Conservation (phyloP, 192 early-diverging fungal species). For the Chytriomyces confervae region DNA sequence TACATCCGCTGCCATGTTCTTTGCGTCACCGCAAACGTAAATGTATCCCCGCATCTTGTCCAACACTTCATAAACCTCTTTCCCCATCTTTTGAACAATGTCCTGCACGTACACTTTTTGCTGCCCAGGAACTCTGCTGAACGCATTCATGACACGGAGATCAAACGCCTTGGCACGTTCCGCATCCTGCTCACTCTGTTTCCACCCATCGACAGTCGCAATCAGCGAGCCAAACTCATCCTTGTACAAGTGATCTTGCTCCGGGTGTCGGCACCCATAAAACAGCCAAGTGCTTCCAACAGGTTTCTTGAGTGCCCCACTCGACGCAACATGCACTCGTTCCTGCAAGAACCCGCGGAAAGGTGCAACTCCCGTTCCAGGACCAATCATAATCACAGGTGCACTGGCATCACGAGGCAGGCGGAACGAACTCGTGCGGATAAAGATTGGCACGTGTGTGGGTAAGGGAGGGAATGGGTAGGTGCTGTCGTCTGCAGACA, state of each 20-base stretch:
- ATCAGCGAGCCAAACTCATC: constrained; percentile 78
- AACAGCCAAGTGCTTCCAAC: constrained; percentile 90
- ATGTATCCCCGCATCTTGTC: constrained; percentile 54
- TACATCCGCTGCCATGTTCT: constrained; percentile 95
- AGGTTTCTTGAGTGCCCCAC: constrained; percentile 57
- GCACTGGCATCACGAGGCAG: constrained; percentile 78
- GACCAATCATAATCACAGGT: constrained; percentile 96
- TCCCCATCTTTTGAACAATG: constrained; percentile 73
- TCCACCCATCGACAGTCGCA: constrained; percentile 45
- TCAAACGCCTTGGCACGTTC: constrained; percentile 51
- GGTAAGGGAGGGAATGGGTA: constrained; percentile 32
- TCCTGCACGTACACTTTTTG: constrained; percentile 98
- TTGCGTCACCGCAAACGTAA: constrained; percentile 78
- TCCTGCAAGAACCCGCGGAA: constrained; percentile 97
- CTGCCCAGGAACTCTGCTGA: constrained; percentile 75
- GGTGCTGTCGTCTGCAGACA: constrained; percentile 32
- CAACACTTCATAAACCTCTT: constrained; percentile 83
- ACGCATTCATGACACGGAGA: constrained; percentile 83
- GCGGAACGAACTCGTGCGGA: constrained; percentile 88
- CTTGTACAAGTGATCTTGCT: constrained; percentile 91
- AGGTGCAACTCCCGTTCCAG: constrained; percentile 98
- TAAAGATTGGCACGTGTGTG: constrained; percentile 80
- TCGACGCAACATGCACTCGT: constrained; percentile 65
- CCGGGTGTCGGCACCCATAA: constrained; percentile 88
- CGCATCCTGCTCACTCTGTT: constrained; percentile 32